Base-by-base conservation (phyloP, 495 filamentous ascomycete species). In the Cladorrhinum samala region DNA sequence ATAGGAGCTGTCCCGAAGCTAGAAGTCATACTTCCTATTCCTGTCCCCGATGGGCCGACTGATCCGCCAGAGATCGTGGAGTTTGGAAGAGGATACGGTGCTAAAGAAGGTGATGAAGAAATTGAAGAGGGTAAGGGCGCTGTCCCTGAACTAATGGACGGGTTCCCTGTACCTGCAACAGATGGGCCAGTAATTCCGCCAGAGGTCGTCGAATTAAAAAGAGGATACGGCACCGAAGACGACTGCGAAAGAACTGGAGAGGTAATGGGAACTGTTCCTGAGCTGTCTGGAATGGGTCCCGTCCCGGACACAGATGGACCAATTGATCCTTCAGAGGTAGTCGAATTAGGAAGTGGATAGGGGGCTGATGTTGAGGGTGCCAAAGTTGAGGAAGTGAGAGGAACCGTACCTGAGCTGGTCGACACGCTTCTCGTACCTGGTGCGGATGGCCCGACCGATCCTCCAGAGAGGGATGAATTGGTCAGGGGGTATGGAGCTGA, bases 21-120 rank as follows among this genome's bases (percentile, higher is more conserved):
- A 9, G 55, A 19, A 14, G 45, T 14, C n/a, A 24, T 17, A 9
- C 13, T 33, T 33, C 30, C 36, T 17, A 38, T 51, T 6, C 49
- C 49, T 11, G 38, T 19, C 9, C 16, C 17, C 3, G 52, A 46
- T 37, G 43, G 27, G 14, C 30, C 45, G 43, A 54, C 39, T 39
- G 59, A 21, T 16, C 43, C 52, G 23, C 36, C 42, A 46, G 55
- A 46, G 33, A 43, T 20, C 8, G 63, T 64, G 9, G 51, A 56
- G 46, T 45, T 45, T 2, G 42, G 18, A 20, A 9, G 24, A 19
- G 42, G 42, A 24, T 45, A 45, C 7, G 42, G 42, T 9, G 19
- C 42, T 17, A n/a, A n/a, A n/a, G 63, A 59, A 30, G 18, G 43
- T 9, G 50, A 41, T 1, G 24, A 16, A 19, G 39, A 17, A 17